These are phyloP conservation scores for Pseudogymnoascus verrucosus DNA, from an alignment of 2,329 filamentous ascomycete species.

Conservation along the genomic window DNA sequence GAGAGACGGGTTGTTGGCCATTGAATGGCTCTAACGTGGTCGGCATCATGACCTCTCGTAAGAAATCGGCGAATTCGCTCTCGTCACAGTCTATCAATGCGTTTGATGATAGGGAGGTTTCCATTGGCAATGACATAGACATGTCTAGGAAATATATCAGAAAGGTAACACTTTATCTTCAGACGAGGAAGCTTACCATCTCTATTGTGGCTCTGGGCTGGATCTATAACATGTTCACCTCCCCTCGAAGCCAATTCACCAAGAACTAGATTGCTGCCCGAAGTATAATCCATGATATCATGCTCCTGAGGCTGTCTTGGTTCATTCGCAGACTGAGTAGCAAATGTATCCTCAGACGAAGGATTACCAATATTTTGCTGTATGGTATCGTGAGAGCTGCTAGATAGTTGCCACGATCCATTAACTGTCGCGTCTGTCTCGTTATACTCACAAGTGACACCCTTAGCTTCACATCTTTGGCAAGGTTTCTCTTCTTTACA, in stretches of 20 bases:
- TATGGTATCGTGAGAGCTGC: background rate
- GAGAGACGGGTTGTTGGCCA: constrained; percentile 1
- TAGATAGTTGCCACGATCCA: background rate
- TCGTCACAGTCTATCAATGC: background rate
- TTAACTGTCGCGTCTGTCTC: background rate
- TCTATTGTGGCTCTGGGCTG: background rate
- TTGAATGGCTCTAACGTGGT: background rate
- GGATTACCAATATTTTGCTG: background rate
- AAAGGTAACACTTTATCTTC: background rate
- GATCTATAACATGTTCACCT: background rate
- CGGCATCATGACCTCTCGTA: constrained; percentile 15
- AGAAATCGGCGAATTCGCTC: constrained; percentile 12
- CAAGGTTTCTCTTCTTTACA: constrained; percentile 12
- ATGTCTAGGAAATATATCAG: background rate
- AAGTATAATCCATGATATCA: background rate
- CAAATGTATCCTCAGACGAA: background rate
- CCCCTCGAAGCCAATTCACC: background rate
- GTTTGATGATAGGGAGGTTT: background rate
- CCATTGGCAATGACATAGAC: background rate
- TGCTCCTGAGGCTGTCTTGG: background rate
- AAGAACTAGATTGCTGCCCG: background rate
- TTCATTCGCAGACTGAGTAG: background rate
- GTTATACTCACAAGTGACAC: constrained; percentile 7
- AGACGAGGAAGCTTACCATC: background rate
- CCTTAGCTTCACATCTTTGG: constrained; percentile 3